Evolutionary conservation across 176 grass and related monocot genomes (phyloP).

Genomic region (Typha latifolia): DNA sequence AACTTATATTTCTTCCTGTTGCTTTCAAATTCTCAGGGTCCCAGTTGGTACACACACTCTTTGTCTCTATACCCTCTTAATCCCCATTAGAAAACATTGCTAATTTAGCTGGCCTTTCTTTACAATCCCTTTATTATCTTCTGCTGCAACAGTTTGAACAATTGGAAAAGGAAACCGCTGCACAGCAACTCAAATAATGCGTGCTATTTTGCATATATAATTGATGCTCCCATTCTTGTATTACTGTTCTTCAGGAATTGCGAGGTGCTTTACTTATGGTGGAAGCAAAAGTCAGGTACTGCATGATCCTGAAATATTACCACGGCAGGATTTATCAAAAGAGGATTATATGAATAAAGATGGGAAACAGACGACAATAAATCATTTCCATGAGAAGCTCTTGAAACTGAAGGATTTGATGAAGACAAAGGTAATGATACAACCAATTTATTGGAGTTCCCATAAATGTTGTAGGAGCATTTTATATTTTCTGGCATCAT

Average conservation of each 20-base stretch:
- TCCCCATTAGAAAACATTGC: too few species aligned
- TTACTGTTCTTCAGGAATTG: constrained; percentile 40
- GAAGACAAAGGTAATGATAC: constrained; percentile 79
- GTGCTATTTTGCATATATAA: background rate
- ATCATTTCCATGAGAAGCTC: constrained; percentile 97
- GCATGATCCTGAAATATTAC: constrained; percentile 77
- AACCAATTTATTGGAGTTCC: background rate
- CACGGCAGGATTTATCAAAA: constrained; percentile 57
- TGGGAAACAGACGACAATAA: constrained; percentile 71
- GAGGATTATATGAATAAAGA: constrained; percentile 80
- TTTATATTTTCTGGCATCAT: background rate
- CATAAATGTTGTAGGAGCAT: background rate
- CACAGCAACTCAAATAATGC: background rate
- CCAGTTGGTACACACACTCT: too few species aligned
- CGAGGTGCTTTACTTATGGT: constrained; percentile 91
- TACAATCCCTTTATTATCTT: too few species aligned
- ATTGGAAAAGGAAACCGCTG: background rate
- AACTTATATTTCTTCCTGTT: too few species aligned
- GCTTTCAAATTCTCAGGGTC: too few species aligned
- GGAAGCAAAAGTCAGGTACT: constrained; percentile 60
- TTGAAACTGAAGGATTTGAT: constrained; percentile 92
- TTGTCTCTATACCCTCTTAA: too few species aligned
- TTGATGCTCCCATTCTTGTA: background rate
- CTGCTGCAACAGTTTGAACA: background rate
- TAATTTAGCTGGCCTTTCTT: too few species aligned